These are phyloP conservation scores for Penicillium odoratum DNA, from an alignment of 495 filamentous ascomycete species.

Conservation along the genomic window DNA sequence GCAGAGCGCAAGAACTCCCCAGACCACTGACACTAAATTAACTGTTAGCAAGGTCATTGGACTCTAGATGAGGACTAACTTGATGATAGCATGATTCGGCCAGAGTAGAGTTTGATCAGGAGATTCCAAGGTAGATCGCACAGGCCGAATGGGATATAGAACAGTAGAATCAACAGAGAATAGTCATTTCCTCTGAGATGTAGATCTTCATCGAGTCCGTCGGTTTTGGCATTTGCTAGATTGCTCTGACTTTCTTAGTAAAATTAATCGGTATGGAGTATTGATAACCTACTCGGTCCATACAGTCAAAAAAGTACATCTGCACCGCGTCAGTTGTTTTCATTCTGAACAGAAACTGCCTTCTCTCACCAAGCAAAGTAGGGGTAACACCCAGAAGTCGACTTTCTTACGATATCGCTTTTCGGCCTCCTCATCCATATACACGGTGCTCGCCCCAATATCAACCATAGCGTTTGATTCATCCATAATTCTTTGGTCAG, in stretches of 20 bases:
- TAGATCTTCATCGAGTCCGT: constrained; percentile 50
- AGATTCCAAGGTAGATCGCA: constrained; percentile 59
- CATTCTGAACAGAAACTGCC: background rate
- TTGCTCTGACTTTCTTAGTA: constrained; percentile 40
- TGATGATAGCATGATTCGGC: constrained; percentile 43
- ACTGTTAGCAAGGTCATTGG: constrained; percentile 27
- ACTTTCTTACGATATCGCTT: constrained; percentile 29
- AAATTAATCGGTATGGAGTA: background rate
- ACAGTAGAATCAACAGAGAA: constrained; percentile 65
- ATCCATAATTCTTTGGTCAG: background rate
- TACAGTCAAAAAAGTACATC: constrained; percentile 62
- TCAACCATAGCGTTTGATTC: constrained; percentile 15
- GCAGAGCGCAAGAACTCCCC: constrained; percentile 40
- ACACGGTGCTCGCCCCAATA: constrained; percentile 12
- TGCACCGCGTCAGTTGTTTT: constrained; percentile 9
- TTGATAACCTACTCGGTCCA: constrained; percentile 55
- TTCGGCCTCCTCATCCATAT: constrained; percentile 28
- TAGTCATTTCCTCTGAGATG: constrained; percentile 61
- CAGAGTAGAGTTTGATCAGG: constrained; percentile 59
- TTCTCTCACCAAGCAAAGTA: constrained; percentile 31
- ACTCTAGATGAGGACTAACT: constrained; percentile 33
- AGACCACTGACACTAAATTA: constrained; percentile 46
- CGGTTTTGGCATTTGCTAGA: constrained; percentile 66
- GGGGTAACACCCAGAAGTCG: constrained; percentile 32
- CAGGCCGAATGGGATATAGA: constrained; percentile 73